Conservation (phyloP, 1,284 basidiomycete genomes). For the Leccinum griseonigrum region DNA sequence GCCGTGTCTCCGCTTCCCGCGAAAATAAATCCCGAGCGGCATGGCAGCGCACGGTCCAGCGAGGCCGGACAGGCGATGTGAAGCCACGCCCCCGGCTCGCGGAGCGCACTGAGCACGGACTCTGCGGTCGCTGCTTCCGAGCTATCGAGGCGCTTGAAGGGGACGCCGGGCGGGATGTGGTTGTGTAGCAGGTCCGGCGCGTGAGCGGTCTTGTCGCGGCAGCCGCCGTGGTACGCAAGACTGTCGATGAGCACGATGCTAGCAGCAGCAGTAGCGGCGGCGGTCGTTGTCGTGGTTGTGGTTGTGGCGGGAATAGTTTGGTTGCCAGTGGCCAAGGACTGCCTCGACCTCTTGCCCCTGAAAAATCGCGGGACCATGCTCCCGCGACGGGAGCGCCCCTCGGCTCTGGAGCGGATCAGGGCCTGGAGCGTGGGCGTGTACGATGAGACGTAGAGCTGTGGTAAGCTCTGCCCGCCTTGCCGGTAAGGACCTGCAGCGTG, state of each 20-base stretch:
- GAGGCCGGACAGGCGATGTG: slow-evolving; percentile 27
- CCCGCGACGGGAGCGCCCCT: slow-evolving; percentile 7
- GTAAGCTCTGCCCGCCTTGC: slow-evolving; percentile 16
- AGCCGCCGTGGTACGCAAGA: slow-evolving; percentile 1
- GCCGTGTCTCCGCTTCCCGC: background rate
- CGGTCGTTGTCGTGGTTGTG: background rate
- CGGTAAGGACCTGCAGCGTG: slow-evolving; percentile 37
- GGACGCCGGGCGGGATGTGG: slow-evolving; percentile 14
- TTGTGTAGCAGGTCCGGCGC: slow-evolving; percentile 21
- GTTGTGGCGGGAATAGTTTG: background rate
- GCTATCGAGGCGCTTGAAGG: slow-evolving; percentile 27
- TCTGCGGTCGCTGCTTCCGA: slow-evolving; percentile 10
- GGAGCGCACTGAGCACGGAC: slow-evolving; percentile 15
- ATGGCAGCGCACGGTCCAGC: slow-evolving; percentile 18
- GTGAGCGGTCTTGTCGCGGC: background rate
- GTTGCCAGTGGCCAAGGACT: background rate
- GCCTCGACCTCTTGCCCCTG: slow-evolving; percentile 18
- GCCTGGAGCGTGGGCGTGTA: slow-evolving; percentile 38
- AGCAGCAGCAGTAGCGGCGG: background rate
- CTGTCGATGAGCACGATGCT: slow-evolving; percentile 22
- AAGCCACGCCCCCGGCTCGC: slow-evolving; percentile 22
- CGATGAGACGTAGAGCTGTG: slow-evolving; percentile 36
- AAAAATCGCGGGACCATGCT: slow-evolving; percentile 17
- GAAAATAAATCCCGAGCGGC: slow-evolving; percentile 26
- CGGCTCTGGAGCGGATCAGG: slow-evolving; percentile 23